phyloP scores from a whole-genome alignment of 2,329 filamentous ascomycete species.

The Beauveria scarabaeidicola region DNA sequence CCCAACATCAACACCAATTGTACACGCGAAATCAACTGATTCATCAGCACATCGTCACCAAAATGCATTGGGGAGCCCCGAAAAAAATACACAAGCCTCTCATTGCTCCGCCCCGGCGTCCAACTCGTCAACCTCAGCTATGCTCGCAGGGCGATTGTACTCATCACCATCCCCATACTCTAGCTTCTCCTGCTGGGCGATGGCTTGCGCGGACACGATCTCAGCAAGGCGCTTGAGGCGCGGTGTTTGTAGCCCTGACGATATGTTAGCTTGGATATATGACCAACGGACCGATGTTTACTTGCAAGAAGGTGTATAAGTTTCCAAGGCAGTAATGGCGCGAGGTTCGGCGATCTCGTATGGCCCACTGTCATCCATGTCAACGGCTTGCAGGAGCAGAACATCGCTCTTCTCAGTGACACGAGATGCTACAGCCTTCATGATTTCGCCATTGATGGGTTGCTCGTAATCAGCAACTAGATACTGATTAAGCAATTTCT shows the following conservation, averaged over 20 bases:
- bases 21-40: slow-evolving; percentile 6
- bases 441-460: slow-evolving; percentile 98
- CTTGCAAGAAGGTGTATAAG: slow-evolving; percentile 95
- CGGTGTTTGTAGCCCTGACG: slow-evolving; percentile 83
- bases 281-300: neutral
- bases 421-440: slow-evolving; percentile 96
- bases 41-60: slow-evolving; percentile 7
- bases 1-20: slow-evolving; percentile 10
- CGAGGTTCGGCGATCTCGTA: slow-evolving; percentile 97
- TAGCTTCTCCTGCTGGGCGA: slow-evolving; percentile 86
- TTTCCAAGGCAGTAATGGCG: slow-evolving; percentile 92
- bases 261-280: neutral
- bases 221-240: slow-evolving; percentile 93
- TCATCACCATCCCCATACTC: slow-evolving; percentile 43
- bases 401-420: slow-evolving; percentile 99
- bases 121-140: slow-evolving; percentile 44
- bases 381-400: slow-evolving; percentile 82
- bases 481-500: slow-evolving; percentile 97
- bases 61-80: neutral
- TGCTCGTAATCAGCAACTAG: slow-evolving; percentile 98
- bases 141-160: slow-evolving; percentile 42
- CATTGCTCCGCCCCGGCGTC: slow-evolving; percentile 21
- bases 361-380: slow-evolving; percentile 97
- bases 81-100: neutral
- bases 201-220: slow-evolving; percentile 93